Base-by-base conservation (phyloP, 208 protist species). In the Acanthamoeba castellanii region DNA sequence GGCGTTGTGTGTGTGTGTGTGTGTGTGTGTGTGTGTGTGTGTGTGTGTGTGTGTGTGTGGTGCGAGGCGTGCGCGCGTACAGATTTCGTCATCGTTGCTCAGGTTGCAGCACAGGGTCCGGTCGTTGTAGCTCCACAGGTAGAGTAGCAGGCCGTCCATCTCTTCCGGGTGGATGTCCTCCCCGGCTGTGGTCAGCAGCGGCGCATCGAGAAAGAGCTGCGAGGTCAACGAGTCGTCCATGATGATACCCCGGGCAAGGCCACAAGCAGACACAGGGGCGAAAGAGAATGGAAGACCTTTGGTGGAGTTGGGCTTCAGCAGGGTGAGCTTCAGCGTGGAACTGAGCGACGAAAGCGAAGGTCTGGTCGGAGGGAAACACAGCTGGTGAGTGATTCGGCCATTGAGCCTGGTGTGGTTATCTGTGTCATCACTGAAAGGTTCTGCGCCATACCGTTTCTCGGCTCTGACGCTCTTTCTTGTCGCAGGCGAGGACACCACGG, bases 291-390 rank as follows among this genome's bases (percentile, higher is more conserved):
- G 22, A 9, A 76, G 13, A 82, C 74, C 74, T 82, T 82, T 82
- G 74, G 37, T 52, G 20, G 74, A 82, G 74, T 82, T 82, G 74
- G 37, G 42, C 37, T 82, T 82, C 14, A 82, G 37, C 22, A 82
- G 25, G 74, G 74, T 82, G 37, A 82, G 74, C 42, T 82, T 82
- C 6, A 82, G 74, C 32, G 74, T 82, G 74, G 74, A 82, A 18
- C 74, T 34, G 8, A 82, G 42, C 74, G 74, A 82, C 16, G 74
- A 47, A 0, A 82, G 37, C 42, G 74, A 82, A 5, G 74, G 74
- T 27, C 74, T 74, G 66, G 16, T 13, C 55, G 20, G 55, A 61
- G 55, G 61, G 20, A 9, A 68, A 9, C 61, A 68, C 11, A 5
- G 4, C 18, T 16, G 11, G 52, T 57, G 52, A 20, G 52, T 57